Base-by-base conservation (phyloP, 148 eudicot genomes). In the Cornus controversa region DNA sequence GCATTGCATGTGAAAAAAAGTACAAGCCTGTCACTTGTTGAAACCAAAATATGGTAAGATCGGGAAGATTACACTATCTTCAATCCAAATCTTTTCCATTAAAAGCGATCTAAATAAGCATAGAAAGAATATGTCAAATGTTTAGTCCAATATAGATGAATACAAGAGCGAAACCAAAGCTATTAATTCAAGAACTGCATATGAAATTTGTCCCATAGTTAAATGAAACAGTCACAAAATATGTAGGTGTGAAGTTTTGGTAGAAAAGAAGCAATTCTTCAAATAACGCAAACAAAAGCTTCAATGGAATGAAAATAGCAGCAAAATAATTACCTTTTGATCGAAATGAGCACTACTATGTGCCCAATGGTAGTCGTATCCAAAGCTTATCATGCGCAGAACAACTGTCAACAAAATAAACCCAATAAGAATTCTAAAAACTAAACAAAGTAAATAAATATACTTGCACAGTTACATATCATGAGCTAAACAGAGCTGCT, bases 351-450 rank as follows among this genome's bases (percentile, higher is more conserved):
- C 70, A 70, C 70, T 80, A 78, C 81, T 82, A 57, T 83, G 84
- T 69, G 94, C 92, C 97, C 93, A 94, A 74, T 92, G 94, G 82
- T 89, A 94, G 81, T 94, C 98, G 78, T 85, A 91, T 42, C 94
- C 98, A 86, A 89, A 94, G 88, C 98, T 94, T 82, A 94, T 87
- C 92, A 92, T 91, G 45, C 98, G 95, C 83, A 94, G 79, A 42
- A 87, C 83, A 82, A 94, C 98, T 94, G 85, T 76, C 24, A 70
- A 69, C 47, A 71, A 85, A 57, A 72, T 57, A 67, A 76, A 75
- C 50, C 0, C 20, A 15, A 24, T 40, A 73, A 66, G 13, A 45
- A 20, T 37, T 27, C 53, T 31, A 31, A 2, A 9, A 47, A 27
- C 34, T 31, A 29, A 42, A 45, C 34, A 53, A 42, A 28, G 9